Base-by-base conservation (phyloP, 208 protist genomes). In the Jaenimonas drosophilae region DNA sequence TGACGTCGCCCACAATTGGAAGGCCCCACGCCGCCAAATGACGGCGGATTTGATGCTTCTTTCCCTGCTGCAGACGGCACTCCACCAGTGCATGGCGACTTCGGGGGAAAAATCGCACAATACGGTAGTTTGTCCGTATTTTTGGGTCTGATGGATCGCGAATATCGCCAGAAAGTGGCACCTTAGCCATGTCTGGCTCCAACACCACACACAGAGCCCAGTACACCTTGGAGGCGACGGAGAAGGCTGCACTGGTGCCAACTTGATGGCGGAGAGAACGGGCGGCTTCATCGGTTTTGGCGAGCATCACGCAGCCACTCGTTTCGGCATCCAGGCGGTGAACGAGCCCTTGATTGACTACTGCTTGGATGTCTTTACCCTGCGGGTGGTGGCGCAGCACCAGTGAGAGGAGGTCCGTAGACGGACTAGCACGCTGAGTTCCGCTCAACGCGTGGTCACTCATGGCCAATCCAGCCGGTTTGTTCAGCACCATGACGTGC, bases 1-100 rank as follows among this genome's bases (percentile, higher is more conserved):
- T 76, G 6, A 89, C 62, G 43, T 93, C 84, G 25, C 71, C 74
- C 7, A 88, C 46, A 36, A 93, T 70, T 0, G 84, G 84, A 26
- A 93, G 37, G 3, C 84, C 84, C 0, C 49, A 51, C 5, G 70
- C 53, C 5, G 84, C 76, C 3, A 93, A 58, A 49, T 93, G 84
- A 1, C 84, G 72, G 9, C 84, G 70, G 34, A 93, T 71, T 44
- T 93, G 84, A 43, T 93, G 84, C 54, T 88, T 87, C 59, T 88
- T 89, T 16, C 84, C 84, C 25, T 89, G 79, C 49, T 82, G 65
- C 34, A 93, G 75, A 3, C 70, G 64, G 41, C 79, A 89, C 63
- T 86, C 66, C 60, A 93, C 66, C 26, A 88, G 59, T 26, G 67
- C 79, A 1, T 81, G 36, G 5, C 79, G 65, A 7, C 59, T 39